These are phyloP conservation scores for Colletotrichum tabaci DNA, from an alignment of 2,329 filamentous ascomycete species.

Conservation along the genomic window DNA sequence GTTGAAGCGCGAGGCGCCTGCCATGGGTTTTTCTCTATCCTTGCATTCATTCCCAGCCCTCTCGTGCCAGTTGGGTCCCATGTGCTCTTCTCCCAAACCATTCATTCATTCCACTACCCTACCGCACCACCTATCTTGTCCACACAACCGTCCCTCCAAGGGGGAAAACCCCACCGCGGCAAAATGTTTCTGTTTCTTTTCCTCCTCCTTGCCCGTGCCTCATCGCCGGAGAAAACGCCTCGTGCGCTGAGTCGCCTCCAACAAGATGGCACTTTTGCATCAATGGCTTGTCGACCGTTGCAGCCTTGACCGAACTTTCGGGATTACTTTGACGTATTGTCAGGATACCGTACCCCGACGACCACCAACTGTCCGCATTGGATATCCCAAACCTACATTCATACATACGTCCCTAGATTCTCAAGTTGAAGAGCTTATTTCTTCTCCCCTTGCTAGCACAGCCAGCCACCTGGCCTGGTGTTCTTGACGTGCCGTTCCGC, in stretches of 20 bases:
- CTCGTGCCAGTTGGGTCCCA: background rate
- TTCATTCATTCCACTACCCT: background rate
- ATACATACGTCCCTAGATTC: background rate
- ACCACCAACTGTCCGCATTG: background rate
- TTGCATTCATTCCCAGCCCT: background rate
- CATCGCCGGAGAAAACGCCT: constrained; percentile 34
- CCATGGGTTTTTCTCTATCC: background rate
- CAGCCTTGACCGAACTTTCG: constrained; percentile 33
- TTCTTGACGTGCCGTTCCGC: background rate
- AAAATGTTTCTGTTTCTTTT: constrained; percentile 20
- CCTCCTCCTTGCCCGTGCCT: constrained; percentile 30
- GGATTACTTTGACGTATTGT: constrained; percentile 10
- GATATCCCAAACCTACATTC: background rate
- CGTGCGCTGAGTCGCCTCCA: constrained; percentile 30
- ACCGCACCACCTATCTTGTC: background rate
- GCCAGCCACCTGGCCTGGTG: background rate
- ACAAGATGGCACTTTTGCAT: constrained; percentile 35
- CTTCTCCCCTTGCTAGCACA: background rate
- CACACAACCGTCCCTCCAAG: background rate
- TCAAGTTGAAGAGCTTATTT: background rate
- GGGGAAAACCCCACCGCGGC: background rate
- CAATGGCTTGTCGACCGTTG: constrained; percentile 39
- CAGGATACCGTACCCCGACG: constrained; percentile 34
- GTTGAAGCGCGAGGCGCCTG: background rate
- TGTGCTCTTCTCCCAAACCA: background rate